Conservation (phyloP, 352 stramenopile genomes). For the Phytophthora megakarya region DNA sequence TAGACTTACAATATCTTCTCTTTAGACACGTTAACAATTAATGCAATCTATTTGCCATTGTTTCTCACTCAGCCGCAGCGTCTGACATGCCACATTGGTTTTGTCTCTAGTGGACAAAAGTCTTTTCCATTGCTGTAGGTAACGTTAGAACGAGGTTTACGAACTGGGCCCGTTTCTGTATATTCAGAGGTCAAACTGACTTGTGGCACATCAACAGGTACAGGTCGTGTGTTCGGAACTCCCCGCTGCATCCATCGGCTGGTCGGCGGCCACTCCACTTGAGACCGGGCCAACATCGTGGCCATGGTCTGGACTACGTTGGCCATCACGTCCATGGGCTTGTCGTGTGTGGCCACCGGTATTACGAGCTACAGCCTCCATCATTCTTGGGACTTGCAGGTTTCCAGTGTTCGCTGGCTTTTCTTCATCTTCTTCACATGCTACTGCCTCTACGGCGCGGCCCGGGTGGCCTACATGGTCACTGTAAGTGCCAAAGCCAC, state of each 20-base stretch:
- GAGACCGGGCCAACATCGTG: slow-evolving; percentile 9
- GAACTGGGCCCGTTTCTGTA: not conserved
- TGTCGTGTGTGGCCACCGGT: slow-evolving; percentile 43
- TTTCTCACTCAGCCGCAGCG: no score
- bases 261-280: not conserved
- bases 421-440: slow-evolving; percentile 60
- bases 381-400: slow-evolving; percentile 44
- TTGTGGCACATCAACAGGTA: no score
- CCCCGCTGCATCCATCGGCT: not conserved
- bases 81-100: no score
- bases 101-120: no score
- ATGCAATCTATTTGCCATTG: no score
- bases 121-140: no score
- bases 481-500: slow-evolving; percentile 17
- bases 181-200: not conserved
- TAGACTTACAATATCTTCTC: no score
- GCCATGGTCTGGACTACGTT: slow-evolving; percentile 42
- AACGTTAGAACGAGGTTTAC: not conserved
- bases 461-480: slow-evolving; percentile 40
- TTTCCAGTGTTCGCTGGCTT: slow-evolving; percentile 57
- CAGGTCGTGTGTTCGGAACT: slow-evolving; percentile 1
- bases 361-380: slow-evolving; percentile 47
- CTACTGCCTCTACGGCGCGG: slow-evolving; percentile 34
- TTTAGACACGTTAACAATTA: no score
- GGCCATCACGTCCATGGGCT: slow-evolving; percentile 33